A percentile compares a stretch with the other conserved stretches of the same genome.
phyloP scores from a whole-genome alignment of 192 early-diverging fungal species.

The Rhizophagus sp. region DNA sequence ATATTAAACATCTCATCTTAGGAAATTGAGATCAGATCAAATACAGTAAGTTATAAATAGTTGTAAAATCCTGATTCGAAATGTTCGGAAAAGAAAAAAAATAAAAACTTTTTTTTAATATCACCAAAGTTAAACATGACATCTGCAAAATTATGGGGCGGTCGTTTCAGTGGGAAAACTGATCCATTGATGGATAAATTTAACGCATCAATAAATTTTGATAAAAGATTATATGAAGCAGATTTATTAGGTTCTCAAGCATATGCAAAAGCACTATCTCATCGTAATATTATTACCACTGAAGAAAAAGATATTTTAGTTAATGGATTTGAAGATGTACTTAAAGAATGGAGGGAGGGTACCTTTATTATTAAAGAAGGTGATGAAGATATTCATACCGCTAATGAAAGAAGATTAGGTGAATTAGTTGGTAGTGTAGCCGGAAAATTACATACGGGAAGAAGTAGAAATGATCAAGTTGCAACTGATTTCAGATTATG shows the following conservation, averaged over 20 bases:
- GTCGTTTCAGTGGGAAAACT: constrained; percentile 84
- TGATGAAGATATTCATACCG: constrained; percentile 99
- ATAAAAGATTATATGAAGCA: constrained; percentile 88
- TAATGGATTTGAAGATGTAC: constrained; percentile 73
- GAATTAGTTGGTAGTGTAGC: constrained; percentile 91
- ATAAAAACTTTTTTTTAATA: not conserved
- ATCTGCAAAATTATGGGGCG: constrained; percentile 70
- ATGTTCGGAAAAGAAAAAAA: not conserved
- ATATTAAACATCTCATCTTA: not conserved
- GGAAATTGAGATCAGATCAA: not conserved
- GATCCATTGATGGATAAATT: constrained; percentile 98
- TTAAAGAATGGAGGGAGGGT: constrained; percentile 77
- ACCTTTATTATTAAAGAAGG: constrained; percentile 69
- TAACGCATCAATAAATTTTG: constrained; percentile 94
- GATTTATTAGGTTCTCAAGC: constrained; percentile 88
- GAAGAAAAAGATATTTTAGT: constrained; percentile 75
- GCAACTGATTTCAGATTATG: constrained; percentile 97
- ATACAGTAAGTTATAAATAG: no score
- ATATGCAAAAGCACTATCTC: constrained; percentile 80
- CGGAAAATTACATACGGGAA: constrained; percentile 97
- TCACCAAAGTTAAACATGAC: not conserved
- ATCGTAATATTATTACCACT: constrained; percentile 72
- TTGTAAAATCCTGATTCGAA: no score
- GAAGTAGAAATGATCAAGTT: constrained; percentile 96
- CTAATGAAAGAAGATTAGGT: constrained; percentile 93